Conservation (phyloP, 371 early-diverging fungal genomes). For the Rhizopus microsporus region DNA sequence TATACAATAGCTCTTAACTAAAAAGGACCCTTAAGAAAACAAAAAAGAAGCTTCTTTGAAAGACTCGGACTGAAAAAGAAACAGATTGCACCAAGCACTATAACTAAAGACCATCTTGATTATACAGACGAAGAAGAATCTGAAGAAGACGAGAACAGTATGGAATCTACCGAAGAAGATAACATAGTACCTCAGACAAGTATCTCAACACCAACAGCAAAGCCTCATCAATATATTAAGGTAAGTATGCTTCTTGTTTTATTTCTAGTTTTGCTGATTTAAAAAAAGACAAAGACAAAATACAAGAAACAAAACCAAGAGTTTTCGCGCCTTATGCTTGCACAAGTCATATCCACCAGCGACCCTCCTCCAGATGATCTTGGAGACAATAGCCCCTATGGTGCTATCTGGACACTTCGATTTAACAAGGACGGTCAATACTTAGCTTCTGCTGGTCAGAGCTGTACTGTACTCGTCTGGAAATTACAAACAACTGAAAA, state of each 20-base stretch:
- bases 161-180: slow-evolving; percentile 1
- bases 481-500: slow-evolving; percentile 3
- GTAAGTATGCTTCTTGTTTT: not conserved
- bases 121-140: slow-evolving; percentile 2
- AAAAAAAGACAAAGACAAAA: slow-evolving; percentile 22
- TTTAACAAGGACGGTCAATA: slow-evolving; percentile 78
- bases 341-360: slow-evolving; percentile 31
- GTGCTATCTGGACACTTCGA: slow-evolving; percentile 56
- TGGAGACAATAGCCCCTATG: slow-evolving; percentile 17
- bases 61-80: slow-evolving; percentile 21
- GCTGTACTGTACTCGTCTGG: slow-evolving; percentile 74
- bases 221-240: not conserved
- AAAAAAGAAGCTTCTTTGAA: slow-evolving; percentile 22
- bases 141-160: slow-evolving; percentile 14
- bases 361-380: slow-evolving; percentile 7
- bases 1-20: not conserved
- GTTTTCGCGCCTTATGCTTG: slow-evolving; percentile 33
- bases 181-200: slow-evolving; percentile 11
- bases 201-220: slow-evolving; percentile 2
- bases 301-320: slow-evolving; percentile 27
- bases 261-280: not conserved
- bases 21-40: not conserved
- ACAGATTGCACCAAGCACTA: slow-evolving; percentile 5
- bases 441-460: slow-evolving; percentile 81
- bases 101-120: slow-evolving; percentile 4